Evolutionary conservation across 2,329 filamentous ascomycete genomes (phyloP).

Genomic region (Nannizzia gypsea): DNA sequence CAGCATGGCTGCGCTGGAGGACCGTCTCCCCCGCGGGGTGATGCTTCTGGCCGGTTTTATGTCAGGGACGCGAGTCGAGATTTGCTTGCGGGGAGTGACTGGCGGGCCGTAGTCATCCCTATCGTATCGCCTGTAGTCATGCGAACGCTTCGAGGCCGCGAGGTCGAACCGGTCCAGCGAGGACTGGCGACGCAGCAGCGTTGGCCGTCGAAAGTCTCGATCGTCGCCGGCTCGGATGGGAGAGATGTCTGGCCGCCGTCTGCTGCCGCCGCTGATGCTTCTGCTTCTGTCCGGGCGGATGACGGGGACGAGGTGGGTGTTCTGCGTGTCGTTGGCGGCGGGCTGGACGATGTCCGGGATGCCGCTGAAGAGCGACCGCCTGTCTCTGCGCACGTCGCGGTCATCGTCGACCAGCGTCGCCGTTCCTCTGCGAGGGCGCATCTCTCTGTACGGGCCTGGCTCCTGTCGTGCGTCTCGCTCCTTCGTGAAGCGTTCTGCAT

Average conservation of each 20-base stretch:
- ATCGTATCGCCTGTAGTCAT: conserved; percentile 27
- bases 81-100: conserved; percentile 38
- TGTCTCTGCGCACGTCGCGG: conserved; percentile 13
- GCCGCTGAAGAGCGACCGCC: not conserved
- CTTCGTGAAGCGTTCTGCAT: conserved; percentile 31
- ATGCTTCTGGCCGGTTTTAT: conserved; percentile 40
- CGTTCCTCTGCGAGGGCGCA: not conserved
- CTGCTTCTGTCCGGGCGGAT: conserved; percentile 29
- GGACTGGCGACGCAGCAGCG: conserved; percentile 66
- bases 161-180: conserved; percentile 86
- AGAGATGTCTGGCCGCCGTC: not conserved
- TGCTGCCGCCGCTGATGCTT: conserved; percentile 15
- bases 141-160: conserved; percentile 47
- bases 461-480: conserved; percentile 33
- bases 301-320: conserved; percentile 14
- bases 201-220: conserved; percentile 34
- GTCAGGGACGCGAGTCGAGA: conserved; percentile 36
- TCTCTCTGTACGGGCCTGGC: conserved; percentile 10
- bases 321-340: not conserved
- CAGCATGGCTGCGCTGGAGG: conserved; percentile 16
- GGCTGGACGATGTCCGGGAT: not conserved
- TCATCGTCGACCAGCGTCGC: conserved; percentile 4
- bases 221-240: conserved; percentile 2
- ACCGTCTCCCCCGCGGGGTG: conserved; percentile 15
- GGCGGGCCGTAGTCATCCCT: conserved; percentile 29